Conservation (phyloP, 2,329 filamentous ascomycete genomes). For the Alternaria conjuncta region DNA sequence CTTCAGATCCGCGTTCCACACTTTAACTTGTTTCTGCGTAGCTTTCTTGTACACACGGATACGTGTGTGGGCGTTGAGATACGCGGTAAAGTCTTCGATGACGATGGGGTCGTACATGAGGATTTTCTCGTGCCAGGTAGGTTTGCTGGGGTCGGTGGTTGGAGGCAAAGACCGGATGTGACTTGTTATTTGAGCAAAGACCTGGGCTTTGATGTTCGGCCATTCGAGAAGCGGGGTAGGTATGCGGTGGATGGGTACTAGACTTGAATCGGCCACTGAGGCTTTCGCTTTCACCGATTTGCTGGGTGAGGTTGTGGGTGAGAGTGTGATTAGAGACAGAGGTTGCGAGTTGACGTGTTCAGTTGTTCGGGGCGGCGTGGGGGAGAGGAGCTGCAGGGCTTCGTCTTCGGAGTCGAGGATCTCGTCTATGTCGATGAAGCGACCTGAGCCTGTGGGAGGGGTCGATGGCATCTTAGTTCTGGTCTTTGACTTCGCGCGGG, state of each 20-base stretch:
- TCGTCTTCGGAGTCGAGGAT: conserved; percentile 51
- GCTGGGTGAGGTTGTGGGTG: conserved; percentile 1
- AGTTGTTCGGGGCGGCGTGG: conserved; percentile 41
- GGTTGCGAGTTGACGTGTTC: conserved; percentile 23
- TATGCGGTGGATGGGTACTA: conserved; percentile 23
- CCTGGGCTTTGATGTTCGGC: conserved; percentile 37
- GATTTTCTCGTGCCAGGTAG: conserved; percentile 90
- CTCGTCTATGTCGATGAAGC: conserved; percentile 47
- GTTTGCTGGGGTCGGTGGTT: conserved; percentile 48
- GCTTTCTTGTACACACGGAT: conserved; percentile 34
- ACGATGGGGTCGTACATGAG: conserved; percentile 91
- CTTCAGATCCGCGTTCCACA: conserved; percentile 34
- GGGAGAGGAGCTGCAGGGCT: conserved; percentile 32
- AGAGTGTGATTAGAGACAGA: conserved; percentile 17
- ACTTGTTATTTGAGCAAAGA: conserved; percentile 58
- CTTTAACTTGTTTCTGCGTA: conserved; percentile 39
- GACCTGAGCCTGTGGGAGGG: conserved; percentile 25
- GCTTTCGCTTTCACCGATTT: background rate
- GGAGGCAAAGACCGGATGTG: conserved; percentile 55
- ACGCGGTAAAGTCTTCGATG: conserved; percentile 81
- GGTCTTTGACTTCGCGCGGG: background rate
- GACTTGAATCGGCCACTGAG: background rate
- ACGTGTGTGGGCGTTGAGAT: conserved; percentile 68
- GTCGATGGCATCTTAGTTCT: conserved; percentile 1
- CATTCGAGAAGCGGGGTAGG: conserved; percentile 35